These are phyloP conservation scores for Clarireedia paspali DNA, from an alignment of 2,329 filamentous ascomycete species.

Conservation along the genomic window DNA sequence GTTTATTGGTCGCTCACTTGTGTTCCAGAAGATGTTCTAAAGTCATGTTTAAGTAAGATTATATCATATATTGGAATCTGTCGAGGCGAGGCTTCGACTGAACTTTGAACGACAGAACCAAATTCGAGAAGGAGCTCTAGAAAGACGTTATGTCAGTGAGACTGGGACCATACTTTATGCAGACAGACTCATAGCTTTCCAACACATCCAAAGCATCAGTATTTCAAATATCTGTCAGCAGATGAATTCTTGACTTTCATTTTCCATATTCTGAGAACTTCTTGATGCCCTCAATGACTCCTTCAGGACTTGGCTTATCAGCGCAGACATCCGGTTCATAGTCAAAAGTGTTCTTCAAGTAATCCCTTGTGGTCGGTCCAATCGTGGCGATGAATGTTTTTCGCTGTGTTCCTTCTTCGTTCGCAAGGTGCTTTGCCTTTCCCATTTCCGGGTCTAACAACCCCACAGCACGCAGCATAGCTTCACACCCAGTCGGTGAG, in stretches of 20 bases:
- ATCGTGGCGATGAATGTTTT: constrained; percentile 73
- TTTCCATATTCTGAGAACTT: constrained; percentile 14
- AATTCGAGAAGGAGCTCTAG: no score
- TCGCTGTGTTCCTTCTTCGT: constrained; percentile 22
- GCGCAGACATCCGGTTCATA: constrained; percentile 75
- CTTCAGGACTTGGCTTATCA: constrained; percentile 72
- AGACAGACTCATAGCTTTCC: no score
- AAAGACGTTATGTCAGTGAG: no score
- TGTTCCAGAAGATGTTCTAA: no score
- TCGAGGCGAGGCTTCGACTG: no score
- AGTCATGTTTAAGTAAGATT: no score
- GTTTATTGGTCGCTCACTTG: no score
- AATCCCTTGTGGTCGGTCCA: constrained; percentile 81
- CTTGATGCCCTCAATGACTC: constrained; percentile 60
- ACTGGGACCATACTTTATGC: no score
- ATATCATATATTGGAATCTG: no score
- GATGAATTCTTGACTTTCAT: neutral
- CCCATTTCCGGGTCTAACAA: constrained; percentile 41
- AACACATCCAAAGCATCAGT: no score
- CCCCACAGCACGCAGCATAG: constrained; percentile 47
- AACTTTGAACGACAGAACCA: no score
- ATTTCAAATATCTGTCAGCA: no score
- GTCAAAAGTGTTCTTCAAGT: constrained; percentile 56
- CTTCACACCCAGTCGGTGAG: constrained; percentile 57
- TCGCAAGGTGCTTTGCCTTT: constrained; percentile 26